phyloP scores from a whole-genome alignment of 257 asterid genomes.

The Solanum clarkiae region DNA sequence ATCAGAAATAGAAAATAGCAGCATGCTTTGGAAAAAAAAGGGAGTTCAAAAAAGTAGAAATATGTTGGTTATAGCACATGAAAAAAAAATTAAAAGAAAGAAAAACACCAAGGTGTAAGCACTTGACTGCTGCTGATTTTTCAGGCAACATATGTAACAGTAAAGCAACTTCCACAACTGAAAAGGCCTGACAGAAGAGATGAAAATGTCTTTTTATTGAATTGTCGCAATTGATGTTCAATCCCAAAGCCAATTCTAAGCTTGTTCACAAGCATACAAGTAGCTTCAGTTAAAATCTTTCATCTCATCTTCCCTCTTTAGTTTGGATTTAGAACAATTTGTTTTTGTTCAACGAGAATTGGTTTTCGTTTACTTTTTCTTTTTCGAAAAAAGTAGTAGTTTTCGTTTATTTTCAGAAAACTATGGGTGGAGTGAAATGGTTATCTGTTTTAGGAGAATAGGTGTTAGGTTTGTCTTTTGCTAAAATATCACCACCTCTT shows the following conservation, averaged over 20 bases:
- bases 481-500: not conserved
- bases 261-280: not conserved
- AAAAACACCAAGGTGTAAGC: not conserved
- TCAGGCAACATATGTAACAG: not conserved
- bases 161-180: not conserved
- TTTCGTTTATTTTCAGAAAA: not conserved
- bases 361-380: not conserved
- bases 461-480: not conserved
- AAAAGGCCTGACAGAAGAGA: not conserved
- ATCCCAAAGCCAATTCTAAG: not conserved
- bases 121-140: not conserved
- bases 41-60: not conserved
- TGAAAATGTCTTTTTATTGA: not conserved
- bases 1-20: conserved; percentile 8
- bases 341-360: not conserved
- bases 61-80: not conserved
- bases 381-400: not conserved
- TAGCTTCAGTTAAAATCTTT: not conserved
- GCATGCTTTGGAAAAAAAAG: not conserved
- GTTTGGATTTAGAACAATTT: not conserved
- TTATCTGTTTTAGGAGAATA: not conserved
- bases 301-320: not conserved
- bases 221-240: not conserved
- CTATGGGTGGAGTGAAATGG: not conserved
- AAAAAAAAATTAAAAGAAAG: not conserved